Base-by-base conservation (phyloP, 495 filamentous ascomycete genomes). In the Trichocladium uniseriatum region DNA sequence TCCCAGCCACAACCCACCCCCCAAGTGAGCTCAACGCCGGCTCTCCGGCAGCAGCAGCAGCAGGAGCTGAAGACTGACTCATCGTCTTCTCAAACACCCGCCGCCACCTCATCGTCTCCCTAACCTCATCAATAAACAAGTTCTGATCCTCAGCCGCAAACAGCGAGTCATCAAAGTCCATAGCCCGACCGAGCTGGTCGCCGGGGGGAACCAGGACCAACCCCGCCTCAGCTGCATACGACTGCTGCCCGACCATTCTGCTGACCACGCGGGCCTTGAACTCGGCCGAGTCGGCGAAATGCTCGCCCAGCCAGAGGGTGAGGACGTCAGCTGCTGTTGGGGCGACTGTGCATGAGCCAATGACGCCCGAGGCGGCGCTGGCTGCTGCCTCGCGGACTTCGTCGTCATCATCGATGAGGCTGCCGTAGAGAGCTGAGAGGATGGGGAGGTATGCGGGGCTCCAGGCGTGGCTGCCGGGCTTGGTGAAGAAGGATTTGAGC, bases 81-180 rank as follows among this genome's bases (percentile, higher is more conserved):
- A 39, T 54, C 5, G 80, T 43, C 0, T 49, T 41, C 1, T 54
- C 31, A 9, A 84, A 69, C 11, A 74, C 66, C 6, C 58, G 47
- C 3, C 72, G 65, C 90, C 89, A 95, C 11, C 76, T 45, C 18
- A 72, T 69, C 1, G 79, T 70, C 65, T 95, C 90, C 7, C 76
- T 65, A 3, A 87, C 77, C 41, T 85, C 79, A 56, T 95, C 90
- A 42, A 92, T 71, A 60, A 84, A 96, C 0, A 95, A 70, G 51
- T 98, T 98, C 54, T 91, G 87, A 56, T 92, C 89, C 66, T 98
- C 92, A 55, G 85, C 74, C 13, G 79, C 80, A 58, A 98, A 98
- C 0, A 98, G 69, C 2, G 84, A 75, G 24, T 78, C 81, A 56
- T 87, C 81, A 40, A 82, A 79, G 41, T 76, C 73, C 36, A 76